Conservation (phyloP, 1,284 basidiomycete genomes). For the Dichomitus squalens region DNA sequence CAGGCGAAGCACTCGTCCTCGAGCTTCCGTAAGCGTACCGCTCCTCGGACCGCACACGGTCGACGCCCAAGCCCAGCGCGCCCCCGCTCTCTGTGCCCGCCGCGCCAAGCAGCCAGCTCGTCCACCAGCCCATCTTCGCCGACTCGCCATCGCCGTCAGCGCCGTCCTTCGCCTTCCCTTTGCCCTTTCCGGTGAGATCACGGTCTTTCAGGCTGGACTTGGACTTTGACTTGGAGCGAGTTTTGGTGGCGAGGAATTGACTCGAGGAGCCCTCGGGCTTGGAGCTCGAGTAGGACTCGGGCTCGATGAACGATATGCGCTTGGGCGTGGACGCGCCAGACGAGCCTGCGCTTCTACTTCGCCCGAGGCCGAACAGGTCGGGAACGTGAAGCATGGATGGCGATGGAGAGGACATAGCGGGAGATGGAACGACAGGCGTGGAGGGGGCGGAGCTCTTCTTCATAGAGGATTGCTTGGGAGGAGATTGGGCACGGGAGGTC, state of each 20-base stretch:
- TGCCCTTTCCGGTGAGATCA: conserved; percentile 27
- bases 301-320: conserved; percentile 72
- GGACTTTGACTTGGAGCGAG: conserved; percentile 34
- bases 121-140: conserved; percentile 49
- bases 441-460: conserved; percentile 53
- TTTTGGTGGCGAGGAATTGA: conserved; percentile 20
- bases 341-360: conserved; percentile 25
- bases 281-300: conserved; percentile 55
- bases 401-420: conserved; percentile 35
- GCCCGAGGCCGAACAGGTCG: conserved; percentile 28
- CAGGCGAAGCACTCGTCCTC: conserved; percentile 13
- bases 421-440: conserved; percentile 29
- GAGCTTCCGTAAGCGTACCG: conserved; percentile 15
- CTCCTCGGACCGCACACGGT: conserved; percentile 27
- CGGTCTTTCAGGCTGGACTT: conserved; percentile 18
- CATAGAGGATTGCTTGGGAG: conserved; percentile 37
- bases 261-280: conserved; percentile 32
- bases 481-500: conserved; percentile 35
- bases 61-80: conserved; percentile 16
- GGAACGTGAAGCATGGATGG: conserved; percentile 33
- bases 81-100: conserved; percentile 22
- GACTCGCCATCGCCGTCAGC: conserved; percentile 26
- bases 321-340: conserved; percentile 64
- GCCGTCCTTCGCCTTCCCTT: conserved; percentile 29
- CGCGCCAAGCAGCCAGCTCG: conserved; percentile 45